phyloP scores from a whole-genome alignment of 192 early-diverging fungal genomes.

The Umbelopsis ramanniana region DNA sequence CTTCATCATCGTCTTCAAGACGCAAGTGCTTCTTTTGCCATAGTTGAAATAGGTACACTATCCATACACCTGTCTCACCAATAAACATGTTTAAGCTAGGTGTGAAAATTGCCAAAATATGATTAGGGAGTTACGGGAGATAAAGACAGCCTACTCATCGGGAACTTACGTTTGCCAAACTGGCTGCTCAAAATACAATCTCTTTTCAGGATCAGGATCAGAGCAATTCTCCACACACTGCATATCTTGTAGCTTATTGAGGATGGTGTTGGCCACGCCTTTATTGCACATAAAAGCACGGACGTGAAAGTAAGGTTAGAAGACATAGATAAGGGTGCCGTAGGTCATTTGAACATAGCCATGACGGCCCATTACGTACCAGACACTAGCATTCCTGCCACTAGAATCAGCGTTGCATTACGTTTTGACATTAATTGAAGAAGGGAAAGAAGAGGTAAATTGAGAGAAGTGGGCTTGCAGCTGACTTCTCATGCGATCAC shows the following conservation, averaged over 20 bases:
- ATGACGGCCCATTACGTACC: constrained; percentile 11
- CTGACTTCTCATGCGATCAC: constrained; percentile 18
- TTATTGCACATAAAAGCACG: constrained; percentile 23
- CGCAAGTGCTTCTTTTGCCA: constrained; percentile 32
- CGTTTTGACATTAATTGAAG: background rate
- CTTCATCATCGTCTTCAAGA: constrained; percentile 26
- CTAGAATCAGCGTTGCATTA: constrained; percentile 30
- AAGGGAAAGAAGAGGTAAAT: background rate
- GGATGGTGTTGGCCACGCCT: constrained; percentile 71
- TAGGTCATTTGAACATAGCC: background rate
- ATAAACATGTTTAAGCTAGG: constrained; percentile 89
- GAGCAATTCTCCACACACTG: constrained; percentile 91
- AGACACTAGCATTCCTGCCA: constrained; percentile 32
- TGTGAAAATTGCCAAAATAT: background rate
- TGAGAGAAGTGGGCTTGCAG: background rate
- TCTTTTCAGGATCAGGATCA: constrained; percentile 66
- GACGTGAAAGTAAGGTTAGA: background rate
- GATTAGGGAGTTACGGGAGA: background rate
- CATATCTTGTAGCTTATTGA: constrained; percentile 90
- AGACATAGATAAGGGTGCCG: background rate
- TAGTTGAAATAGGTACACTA: constrained; percentile 60
- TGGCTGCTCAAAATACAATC: constrained; percentile 91
- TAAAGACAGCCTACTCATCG: background rate
- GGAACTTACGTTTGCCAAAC: constrained; percentile 84
- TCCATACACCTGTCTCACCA: constrained; percentile 84